phyloP scores from a whole-genome alignment of 2,329 filamentous ascomycete species.

The Diplodia seriata region DNA sequence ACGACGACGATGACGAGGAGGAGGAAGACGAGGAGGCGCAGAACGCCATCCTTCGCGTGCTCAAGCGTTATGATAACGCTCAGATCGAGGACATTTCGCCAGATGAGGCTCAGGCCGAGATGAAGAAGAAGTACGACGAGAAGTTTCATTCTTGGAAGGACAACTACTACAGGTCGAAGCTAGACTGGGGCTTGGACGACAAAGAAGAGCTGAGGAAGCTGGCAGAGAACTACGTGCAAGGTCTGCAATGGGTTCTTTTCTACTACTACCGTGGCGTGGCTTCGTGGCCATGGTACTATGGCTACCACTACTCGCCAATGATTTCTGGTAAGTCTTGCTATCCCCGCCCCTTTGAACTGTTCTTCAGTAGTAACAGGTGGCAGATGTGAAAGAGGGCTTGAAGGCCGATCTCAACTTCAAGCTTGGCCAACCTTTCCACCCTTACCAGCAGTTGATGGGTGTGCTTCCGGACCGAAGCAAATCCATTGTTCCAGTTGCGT shows the following conservation, averaged over 20 bases:
- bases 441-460: conserved; percentile 97
- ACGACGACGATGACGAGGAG: conserved; percentile 68
- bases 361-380: conserved; percentile 15
- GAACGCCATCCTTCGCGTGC: conserved; percentile 81
- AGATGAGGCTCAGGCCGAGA: conserved; percentile 78
- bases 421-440: conserved; percentile 91
- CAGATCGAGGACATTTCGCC: conserved; percentile 79
- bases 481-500: conserved; percentile 86
- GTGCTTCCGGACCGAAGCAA: conserved; percentile 97
- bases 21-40: conserved; percentile 82
- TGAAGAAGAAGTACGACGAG: conserved; percentile 84
- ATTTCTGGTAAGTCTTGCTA: conserved; percentile 70
- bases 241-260: conserved; percentile 95
- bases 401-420: conserved; percentile 89
- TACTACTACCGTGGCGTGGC: conserved; percentile 98
- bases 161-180: conserved; percentile 89
- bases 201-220: conserved; percentile 81
- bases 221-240: conserved; percentile 96
- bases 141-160: conserved; percentile 95
- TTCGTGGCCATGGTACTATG: conserved; percentile 98
- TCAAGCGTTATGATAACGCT: conserved; percentile 90
- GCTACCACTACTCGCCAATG: conserved; percentile 96
- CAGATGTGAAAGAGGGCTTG: conserved; percentile 87
- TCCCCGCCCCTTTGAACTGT: not conserved
- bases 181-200: conserved; percentile 83